Conservation (phyloP, 768 basidiomycete genomes). For the Xanthoconium stramineum region DNA sequence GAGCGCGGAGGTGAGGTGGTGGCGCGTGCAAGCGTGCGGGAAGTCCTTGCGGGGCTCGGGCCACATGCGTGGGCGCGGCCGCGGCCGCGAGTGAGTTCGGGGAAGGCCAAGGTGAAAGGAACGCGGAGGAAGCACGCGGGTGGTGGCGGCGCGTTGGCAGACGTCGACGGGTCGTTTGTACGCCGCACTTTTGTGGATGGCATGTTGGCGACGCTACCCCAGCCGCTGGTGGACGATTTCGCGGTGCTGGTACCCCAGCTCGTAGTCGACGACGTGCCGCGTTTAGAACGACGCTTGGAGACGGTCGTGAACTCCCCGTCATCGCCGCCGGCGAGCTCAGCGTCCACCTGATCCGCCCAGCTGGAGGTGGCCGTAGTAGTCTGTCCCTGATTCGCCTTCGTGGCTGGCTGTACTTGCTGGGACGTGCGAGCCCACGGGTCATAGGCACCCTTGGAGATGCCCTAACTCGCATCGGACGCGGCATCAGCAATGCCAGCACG, state of each 20-base stretch:
- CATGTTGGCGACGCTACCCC: constrained; percentile 22
- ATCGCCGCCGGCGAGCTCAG: constrained; percentile 4
- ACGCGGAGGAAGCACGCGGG: no score
- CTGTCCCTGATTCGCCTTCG: constrained; percentile 9
- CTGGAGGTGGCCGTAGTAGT: not conserved
- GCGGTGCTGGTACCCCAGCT: constrained; percentile 5
- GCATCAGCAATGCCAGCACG: not conserved
- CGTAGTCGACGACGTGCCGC: constrained; percentile 12
- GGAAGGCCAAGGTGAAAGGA: no score
- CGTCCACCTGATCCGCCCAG: constrained; percentile 32
- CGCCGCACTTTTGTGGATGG: constrained; percentile 51
- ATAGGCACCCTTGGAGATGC: constrained; percentile 12
- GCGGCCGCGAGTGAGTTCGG: not conserved
- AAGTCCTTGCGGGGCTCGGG: constrained; percentile 64
- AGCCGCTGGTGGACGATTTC: constrained; percentile 25
- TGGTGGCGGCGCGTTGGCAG: not conserved
- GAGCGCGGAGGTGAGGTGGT: constrained; percentile 30
- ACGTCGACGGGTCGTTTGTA: constrained; percentile 43
- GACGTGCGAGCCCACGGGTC: constrained; percentile 21
- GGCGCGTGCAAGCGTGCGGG: constrained; percentile 46
- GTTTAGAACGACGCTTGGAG: constrained; percentile 18
- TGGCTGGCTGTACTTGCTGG: not conserved
- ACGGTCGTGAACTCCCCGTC: no score
- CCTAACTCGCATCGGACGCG: constrained; percentile 24
- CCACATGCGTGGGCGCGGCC: constrained; percentile 49